Evolutionary conservation across 192 early-diverging fungal genomes (phyloP), one percentile per base, ranked within the genome.

Genomic region (Coemansia javaensis): DNA sequence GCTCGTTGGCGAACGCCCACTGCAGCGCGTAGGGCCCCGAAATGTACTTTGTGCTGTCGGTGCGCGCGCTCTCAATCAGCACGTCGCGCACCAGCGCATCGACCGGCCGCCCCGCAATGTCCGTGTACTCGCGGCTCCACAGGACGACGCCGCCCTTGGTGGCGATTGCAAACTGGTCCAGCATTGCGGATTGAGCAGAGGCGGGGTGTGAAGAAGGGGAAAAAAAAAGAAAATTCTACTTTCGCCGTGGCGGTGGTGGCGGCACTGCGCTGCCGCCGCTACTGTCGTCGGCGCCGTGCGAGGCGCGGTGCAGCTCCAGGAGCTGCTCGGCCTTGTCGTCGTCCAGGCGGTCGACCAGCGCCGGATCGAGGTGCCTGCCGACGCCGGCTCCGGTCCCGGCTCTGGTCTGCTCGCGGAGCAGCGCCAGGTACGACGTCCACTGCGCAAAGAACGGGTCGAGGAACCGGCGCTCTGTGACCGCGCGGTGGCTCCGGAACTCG

Each of bases 91-190:
- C 83, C 12, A 93, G 76, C 10, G 74, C 61, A 60, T 90, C 79
- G 23, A 91, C 75, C 24, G 93, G 89, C 3, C 81, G 60, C 11
- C 63, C 76, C 2, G 53, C 48, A 13, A 82, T 45, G 6, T 77
- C 58, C 6, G 86, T 51, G 49, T 85, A 93, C 9, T 78, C 71
- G 47, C 84, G 84, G 31, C 82, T 77, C 89, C 89, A 96, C 20
- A 96, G 80, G 17, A 94, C 87, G 24, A 91, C 70, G 13, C 93
- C 93, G 32, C 90, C 89, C 55, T 85, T 89, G 23, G 90, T 94
- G 7, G 90, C 63, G 43, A 93, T 82, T 0, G 84, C 80, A 49
- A 90, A 89, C 25, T 81, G 64, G 65, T 96, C 93, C 16, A 96
- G 79, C 93, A 96, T 96, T 20, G 7, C 32, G 27, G 30, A 57